Base-by-base conservation (phyloP, 495 filamentous ascomycete species). In the Penicillium samsonianum region DNA sequence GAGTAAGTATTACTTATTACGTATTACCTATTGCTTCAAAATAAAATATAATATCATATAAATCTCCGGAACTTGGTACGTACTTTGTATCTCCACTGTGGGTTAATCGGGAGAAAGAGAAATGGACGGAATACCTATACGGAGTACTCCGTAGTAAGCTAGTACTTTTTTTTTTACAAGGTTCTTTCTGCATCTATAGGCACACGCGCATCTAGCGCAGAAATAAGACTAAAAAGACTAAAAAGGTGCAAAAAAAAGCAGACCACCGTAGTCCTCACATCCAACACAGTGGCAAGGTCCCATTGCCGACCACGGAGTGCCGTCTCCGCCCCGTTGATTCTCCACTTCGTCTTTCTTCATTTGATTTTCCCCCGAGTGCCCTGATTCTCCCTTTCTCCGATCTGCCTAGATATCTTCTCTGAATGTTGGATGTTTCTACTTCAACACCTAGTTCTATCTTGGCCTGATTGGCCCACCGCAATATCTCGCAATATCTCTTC, bases 261-360 rank as follows among this genome's bases (percentile, higher is more conserved):
- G 23, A 47, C 4, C 4, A 17, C 33, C 9, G 9, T 30, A n/a
- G n/a, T n/a, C n/a, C 9, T 30, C 9, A 30, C 11, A 20, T 11
- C 11, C 7, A 19, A 31, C 38, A 53, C 17, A 42, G 38, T 53
- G 38, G 50, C 31, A 57, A 50, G n/a, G 9, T 33, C 10, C 30
- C 16, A 10, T 20, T 51, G 14, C 17, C 16, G 25, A 23, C 23
- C 26, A 41, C 51, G 35, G 35, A 38, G 35, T 19, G 43, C 55
- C 46, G 46, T 58, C 30, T 58, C 55, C 55, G 48, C 55, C 55
- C 48, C 41, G 52, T 33, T 12, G 11, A 33, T 33, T 50, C 53
- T 61, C 52, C 58, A 61, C 54, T 46, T 25, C 49, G 14, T 35
- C 20, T 25, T 19, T 40, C 20, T 40, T 40, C 14, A 8, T 38